Evolutionary conservation across 441 rosid genomes (phyloP).

Genomic region (Erodium chrysanthum): DNA sequence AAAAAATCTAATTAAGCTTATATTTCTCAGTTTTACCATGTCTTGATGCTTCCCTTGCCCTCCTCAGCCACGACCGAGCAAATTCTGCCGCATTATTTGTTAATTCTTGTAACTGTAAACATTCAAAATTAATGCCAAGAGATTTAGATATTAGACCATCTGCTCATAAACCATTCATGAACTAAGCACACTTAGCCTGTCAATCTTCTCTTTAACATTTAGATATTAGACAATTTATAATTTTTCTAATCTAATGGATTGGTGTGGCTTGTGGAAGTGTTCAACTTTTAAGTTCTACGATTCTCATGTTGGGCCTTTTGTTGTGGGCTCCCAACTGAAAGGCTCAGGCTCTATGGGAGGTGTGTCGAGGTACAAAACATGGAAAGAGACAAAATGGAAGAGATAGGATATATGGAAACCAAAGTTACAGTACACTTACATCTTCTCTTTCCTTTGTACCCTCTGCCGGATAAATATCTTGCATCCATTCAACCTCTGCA

Average conservation of each 20-base stretch:
- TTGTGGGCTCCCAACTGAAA: slow-evolving; percentile 5
- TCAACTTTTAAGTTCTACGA: not conserved
- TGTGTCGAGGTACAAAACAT: not conserved
- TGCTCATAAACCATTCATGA: not conserved
- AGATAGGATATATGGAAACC: not conserved
- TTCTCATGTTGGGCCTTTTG: not conserved
- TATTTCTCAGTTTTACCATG: slow-evolving; percentile 37
- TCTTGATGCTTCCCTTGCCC: slow-evolving; percentile 61
- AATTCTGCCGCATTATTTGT: slow-evolving; percentile 53
- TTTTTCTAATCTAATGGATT: not conserved
- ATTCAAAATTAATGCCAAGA: slow-evolving; percentile 9
- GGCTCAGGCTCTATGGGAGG: not conserved
- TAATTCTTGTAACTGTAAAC: slow-evolving; percentile 56
- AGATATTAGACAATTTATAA: not conserved
- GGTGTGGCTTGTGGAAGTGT: not conserved
- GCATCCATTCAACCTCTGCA: slow-evolving; percentile 90
- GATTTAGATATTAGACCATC: not conserved
- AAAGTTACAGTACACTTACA: slow-evolving; percentile 33
- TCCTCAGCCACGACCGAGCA: slow-evolving; percentile 61
- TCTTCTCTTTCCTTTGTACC: slow-evolving; percentile 35
- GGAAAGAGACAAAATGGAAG: not conserved
- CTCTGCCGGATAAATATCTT: slow-evolving; percentile 44
- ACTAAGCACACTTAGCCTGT: not conserved
- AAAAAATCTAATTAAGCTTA: not conserved
- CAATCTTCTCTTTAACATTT: not conserved